Evolutionary conservation across 75 land plant species (phyloP).

Genomic region (Picea glauca): DNA sequence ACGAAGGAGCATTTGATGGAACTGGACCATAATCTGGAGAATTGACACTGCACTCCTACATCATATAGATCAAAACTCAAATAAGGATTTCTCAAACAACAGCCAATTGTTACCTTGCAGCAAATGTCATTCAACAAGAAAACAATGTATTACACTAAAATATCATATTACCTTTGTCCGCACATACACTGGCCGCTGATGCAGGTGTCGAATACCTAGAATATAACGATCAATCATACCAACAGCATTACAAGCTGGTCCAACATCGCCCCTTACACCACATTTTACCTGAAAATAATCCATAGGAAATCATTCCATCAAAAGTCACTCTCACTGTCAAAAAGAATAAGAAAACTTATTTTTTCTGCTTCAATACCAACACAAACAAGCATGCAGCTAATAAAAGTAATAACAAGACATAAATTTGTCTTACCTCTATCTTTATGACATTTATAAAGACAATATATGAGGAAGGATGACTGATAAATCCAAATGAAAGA

Average conservation of each 20-base stretch:
- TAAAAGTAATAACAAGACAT: neutral
- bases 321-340: neutral
- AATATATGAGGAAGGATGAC: neutral
- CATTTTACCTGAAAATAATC: slow-evolving; percentile 59
- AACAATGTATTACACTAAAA: neutral
- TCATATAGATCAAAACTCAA: neutral
- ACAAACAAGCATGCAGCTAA: too few relatives aligned
- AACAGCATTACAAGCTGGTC: slow-evolving; percentile 85
- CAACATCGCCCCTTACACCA: slow-evolving; percentile 64
- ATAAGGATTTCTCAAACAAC: neutral
- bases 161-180: slow-evolving; percentile 43
- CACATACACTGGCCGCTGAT: slow-evolving; percentile 43
- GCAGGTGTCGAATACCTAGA: slow-evolving; percentile 63
- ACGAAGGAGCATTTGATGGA: slow-evolving; percentile 70
- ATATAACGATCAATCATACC: slow-evolving; percentile 67
- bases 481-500: neutral
- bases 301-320: neutral
- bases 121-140: neutral
- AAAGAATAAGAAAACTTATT: neutral
- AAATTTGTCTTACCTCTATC: neutral
- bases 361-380: too few relatives aligned
- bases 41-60: slow-evolving; percentile 60
- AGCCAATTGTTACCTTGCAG: neutral
- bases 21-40: slow-evolving; percentile 65
- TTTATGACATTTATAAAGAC: neutral